Evolutionary conservation across 2,329 filamentous ascomycete genomes (phyloP).

Genomic region (Phyllosticta citriasiana): DNA sequence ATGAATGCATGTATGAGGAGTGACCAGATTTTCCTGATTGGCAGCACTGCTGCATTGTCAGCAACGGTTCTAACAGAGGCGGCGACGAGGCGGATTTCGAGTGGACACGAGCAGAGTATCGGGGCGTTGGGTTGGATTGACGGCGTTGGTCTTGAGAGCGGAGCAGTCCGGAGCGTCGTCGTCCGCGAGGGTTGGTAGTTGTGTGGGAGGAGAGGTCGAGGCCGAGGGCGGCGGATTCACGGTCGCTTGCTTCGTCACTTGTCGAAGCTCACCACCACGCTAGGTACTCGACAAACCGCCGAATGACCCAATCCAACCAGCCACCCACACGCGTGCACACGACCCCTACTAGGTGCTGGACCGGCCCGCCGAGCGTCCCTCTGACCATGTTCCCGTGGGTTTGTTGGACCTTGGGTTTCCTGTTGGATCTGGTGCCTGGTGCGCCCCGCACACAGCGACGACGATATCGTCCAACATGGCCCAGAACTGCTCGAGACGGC

Average conservation of each 20-base stretch:
- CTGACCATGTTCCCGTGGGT: not conserved
- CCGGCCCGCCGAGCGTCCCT: not conserved
- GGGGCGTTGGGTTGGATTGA: not conserved
- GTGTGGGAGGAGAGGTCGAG: not conserved
- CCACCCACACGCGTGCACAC: not conserved
- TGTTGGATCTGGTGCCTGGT: not conserved
- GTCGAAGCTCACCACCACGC: not conserved
- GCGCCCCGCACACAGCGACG: not conserved
- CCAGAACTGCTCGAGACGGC: no score
- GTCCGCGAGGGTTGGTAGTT: not conserved
- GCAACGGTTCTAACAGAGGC: not conserved
- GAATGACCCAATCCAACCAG: not conserved
- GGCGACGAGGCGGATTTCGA: not conserved
- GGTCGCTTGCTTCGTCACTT: not conserved
- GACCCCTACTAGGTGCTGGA: not conserved
- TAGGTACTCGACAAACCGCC: not conserved
- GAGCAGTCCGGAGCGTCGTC: no score
- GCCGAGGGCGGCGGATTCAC: not conserved
- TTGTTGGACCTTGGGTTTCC: not conserved
- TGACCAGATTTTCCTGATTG: not conserved
- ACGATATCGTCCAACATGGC: not conserved
- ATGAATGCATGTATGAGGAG: not conserved
- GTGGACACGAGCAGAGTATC: not conserved
- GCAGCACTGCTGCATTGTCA: not conserved
- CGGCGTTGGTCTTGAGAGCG: not conserved